Conservation (phyloP, 345 rosid species). For the Ricinus communis region DNA sequence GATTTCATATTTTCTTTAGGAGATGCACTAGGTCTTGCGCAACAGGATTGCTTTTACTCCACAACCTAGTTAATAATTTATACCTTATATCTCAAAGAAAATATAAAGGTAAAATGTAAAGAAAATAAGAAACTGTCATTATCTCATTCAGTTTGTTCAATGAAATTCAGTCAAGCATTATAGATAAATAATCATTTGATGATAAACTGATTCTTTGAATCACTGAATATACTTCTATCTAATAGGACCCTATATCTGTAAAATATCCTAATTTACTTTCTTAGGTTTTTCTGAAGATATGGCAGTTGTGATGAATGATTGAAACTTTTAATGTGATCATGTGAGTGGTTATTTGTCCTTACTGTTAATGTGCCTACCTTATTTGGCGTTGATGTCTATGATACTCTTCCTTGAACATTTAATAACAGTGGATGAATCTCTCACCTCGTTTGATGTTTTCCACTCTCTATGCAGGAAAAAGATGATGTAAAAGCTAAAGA, state of each 20-base stretch:
- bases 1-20: background rate
- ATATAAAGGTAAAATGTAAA: background rate
- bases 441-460: conserved; percentile 3
- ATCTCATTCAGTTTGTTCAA: too few species aligned
- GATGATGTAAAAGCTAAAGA: conserved; percentile 45
- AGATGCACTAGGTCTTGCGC: background rate
- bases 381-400: background rate
- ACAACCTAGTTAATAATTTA: background rate
- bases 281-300: too few species aligned
- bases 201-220: background rate
- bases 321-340: background rate
- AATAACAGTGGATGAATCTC: background rate
- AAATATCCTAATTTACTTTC: too few species aligned
- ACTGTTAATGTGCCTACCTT: background rate
- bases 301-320: background rate
- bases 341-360: too few species aligned
- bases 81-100: background rate
- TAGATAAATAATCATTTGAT: background rate
- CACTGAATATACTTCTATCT: too few species aligned
- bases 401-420: background rate
- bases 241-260: too few species aligned
- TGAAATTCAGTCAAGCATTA: background rate
- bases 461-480: conserved; percentile 42
- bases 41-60: background rate
- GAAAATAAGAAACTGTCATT: too few species aligned